These are phyloP conservation scores for Trypanosoma mega DNA, from an alignment of 208 protist genomes.

Conservation along the genomic window DNA sequence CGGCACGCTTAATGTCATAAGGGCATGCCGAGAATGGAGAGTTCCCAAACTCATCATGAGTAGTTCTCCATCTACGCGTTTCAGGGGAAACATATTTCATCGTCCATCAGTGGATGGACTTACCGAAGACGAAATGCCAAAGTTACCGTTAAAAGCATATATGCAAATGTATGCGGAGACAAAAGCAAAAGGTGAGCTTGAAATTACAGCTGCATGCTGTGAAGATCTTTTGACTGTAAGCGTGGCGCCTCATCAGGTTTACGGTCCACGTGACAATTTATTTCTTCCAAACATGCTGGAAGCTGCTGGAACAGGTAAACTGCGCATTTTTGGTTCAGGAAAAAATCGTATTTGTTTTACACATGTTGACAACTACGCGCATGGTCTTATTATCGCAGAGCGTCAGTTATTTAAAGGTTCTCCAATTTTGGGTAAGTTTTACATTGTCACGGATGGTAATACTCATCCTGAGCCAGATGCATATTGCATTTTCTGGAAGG, in stretches of 20 bases:
- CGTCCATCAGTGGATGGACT: slow-evolving; percentile 92
- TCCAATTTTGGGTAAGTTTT: slow-evolving; percentile 93
- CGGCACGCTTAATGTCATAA: slow-evolving; percentile 93
- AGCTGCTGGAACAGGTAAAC: slow-evolving; percentile 90
- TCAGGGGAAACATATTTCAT: slow-evolving; percentile 87
- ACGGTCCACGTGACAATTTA: slow-evolving; percentile 94
- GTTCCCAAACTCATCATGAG: slow-evolving; percentile 94
- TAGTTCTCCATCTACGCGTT: slow-evolving; percentile 92
- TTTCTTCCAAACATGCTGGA: slow-evolving; percentile 96
- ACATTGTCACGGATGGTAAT: slow-evolving; percentile 94
- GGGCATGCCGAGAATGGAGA: slow-evolving; percentile 87
- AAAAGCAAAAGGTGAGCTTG: slow-evolving; percentile 92
- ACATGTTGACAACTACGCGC: slow-evolving; percentile 95
- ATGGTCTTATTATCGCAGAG: slow-evolving; percentile 93
- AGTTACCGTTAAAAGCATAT: slow-evolving; percentile 82
- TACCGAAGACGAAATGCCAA: slow-evolving; percentile 88
- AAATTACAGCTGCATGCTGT: slow-evolving; percentile 62
- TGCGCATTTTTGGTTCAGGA: slow-evolving; percentile 92
- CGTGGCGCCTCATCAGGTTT: slow-evolving; percentile 95
- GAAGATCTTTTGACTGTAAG: slow-evolving; percentile 88
- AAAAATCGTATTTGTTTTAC: slow-evolving; percentile 95
- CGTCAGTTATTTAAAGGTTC: slow-evolving; percentile 86
- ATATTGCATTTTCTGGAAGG: slow-evolving; percentile 92
- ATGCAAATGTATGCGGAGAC: slow-evolving; percentile 95
- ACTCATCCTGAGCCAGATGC: slow-evolving; percentile 88